Evolutionary conservation across 2,329 filamentous ascomycete genomes (phyloP).

Genomic region (Fusarium virguliforme): DNA sequence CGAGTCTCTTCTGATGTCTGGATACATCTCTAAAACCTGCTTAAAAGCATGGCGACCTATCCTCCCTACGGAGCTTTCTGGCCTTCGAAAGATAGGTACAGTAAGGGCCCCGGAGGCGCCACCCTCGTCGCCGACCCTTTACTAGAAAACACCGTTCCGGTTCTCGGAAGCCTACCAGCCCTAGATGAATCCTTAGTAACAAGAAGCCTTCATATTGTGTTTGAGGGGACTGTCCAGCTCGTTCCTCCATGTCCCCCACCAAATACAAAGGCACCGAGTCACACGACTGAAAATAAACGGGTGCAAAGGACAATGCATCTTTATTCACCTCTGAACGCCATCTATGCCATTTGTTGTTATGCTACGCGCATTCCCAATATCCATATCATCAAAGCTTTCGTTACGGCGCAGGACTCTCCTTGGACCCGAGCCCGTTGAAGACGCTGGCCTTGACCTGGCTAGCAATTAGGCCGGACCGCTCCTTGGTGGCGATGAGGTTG

Average conservation of each 20-base stretch:
- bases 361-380: slow-evolving; percentile 43
- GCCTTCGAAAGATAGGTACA: too few relatives aligned
- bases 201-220: neutral
- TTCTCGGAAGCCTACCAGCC: too few relatives aligned
- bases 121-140: too few relatives aligned
- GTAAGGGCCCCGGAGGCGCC: too few relatives aligned
- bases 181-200: too few relatives aligned
- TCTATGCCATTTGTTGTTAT: slow-evolving; percentile 48
- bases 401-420: slow-evolving; percentile 37
- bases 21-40: neutral
- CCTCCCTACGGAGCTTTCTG: too few relatives aligned
- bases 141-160: too few relatives aligned
- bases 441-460: slow-evolving; percentile 75
- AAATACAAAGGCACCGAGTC: neutral
- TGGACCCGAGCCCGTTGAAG: slow-evolving; percentile 65
- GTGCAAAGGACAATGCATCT: slow-evolving; percentile 25
- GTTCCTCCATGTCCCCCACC: too few relatives aligned
- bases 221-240: too few relatives aligned
- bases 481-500: slow-evolving; percentile 74
- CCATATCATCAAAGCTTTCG: slow-evolving; percentile 26
- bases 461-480: slow-evolving; percentile 75
- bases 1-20: too few relatives aligned
- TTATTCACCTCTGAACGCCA: slow-evolving; percentile 51
- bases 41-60: neutral
- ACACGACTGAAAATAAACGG: neutral